phyloP scores from a whole-genome alignment of 1,284 basidiomycete species.

The Ganoderma leucocontextum region DNA sequence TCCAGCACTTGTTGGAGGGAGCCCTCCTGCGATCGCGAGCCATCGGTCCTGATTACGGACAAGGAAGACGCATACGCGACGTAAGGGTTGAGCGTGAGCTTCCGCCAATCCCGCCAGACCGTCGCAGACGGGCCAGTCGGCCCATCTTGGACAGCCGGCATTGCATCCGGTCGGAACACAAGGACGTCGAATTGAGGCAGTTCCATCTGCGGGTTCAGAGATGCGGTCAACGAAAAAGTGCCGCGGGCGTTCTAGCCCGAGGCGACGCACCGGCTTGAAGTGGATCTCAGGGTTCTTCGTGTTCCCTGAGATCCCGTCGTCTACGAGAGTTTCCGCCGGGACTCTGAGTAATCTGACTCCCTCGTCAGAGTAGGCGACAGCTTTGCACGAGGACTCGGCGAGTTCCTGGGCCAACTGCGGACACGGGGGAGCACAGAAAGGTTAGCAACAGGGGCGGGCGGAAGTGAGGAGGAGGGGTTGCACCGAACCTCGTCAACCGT shows the following conservation, averaged over 20 bases:
- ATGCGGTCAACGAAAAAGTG: background rate
- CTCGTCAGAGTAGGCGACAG: background rate
- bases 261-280: constrained; percentile 21
- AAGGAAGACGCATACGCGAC: constrained; percentile 15
- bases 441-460: background rate
- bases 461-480: no score
- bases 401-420: background rate
- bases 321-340: constrained; percentile 19
- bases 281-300: constrained; percentile 21
- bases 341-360: background rate
- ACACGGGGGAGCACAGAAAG: no score
- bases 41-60: constrained; percentile 5
- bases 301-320: constrained; percentile 20
- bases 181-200: constrained; percentile 23
- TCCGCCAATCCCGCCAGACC: constrained; percentile 22
- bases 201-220: constrained; percentile 12
- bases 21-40: background rate
- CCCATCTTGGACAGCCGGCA: constrained; percentile 7
- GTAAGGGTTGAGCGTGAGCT: constrained; percentile 22
- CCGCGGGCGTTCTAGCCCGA: background rate
- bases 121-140: background rate
- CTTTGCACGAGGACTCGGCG: background rate
- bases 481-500: constrained; percentile 4
- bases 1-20: background rate
- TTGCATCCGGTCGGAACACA: constrained; percentile 19